Evolutionary conservation across 2,329 filamentous ascomycete species (phyloP), one percentile per base, ranked within the genome.

Genomic region (Trichothecium sympodiale): DNA sequence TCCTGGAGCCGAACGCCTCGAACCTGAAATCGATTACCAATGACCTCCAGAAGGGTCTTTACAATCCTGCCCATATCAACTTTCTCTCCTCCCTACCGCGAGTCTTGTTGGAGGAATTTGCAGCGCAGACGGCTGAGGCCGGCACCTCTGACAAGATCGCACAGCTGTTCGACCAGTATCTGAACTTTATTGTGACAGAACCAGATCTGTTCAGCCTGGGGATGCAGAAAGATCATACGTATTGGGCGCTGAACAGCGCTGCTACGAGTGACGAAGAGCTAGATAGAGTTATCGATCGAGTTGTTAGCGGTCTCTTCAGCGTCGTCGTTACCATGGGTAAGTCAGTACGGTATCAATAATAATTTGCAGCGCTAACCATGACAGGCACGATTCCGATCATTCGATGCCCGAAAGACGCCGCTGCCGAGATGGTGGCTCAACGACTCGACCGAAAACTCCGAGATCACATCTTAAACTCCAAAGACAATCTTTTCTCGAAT

Each of bases 241-340:
- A 98, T 56, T 93, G 85, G 77, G 86, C 84, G n/a, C 67, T 98
- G 52, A 96, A 96, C 62, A 96, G 88, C 57, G 83, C 83, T 13
- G 80, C 84, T 53, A 94, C 87, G 3, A 84, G 81, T 45, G 91
- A 96, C 48, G 84, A 91, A 40, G 83, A 91, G 52, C 71, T 98
- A 37, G 91, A 96, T 51, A 68, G 73, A 35, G 78, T 91, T 27
- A 75, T 98, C 23, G 89, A 98, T 57, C 79, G 80, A 46, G 89
- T 96, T 43, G 91, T 98, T 34, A 93, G 83, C 50, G 91, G 91
- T 1, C 65, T 98, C n/a, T 98, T 96, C 61, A 95, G 88, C 43
- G 91, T 98, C 33, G 81, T 91, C 40, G 91, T 94, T n/a, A 98
- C 91, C 5, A 94, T 95, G 86, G 89, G 87, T 81, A 68, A 39